Evolutionary conservation across 371 early-diverging fungal species (phyloP).

Genomic region (Phascolomyces articulosus): DNA sequence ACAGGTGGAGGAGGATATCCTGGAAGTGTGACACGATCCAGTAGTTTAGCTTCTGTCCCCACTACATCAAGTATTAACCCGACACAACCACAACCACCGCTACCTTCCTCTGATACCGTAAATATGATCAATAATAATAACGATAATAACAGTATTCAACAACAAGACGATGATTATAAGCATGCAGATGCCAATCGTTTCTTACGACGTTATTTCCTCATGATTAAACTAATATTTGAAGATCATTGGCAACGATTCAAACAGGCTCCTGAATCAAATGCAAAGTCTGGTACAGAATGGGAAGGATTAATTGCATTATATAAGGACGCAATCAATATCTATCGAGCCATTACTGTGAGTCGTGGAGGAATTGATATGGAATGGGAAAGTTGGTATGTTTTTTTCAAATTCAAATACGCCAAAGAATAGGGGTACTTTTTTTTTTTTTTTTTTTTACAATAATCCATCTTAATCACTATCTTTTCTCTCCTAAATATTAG

Average conservation of each 20-base stretch:
- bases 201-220: conserved; percentile 59
- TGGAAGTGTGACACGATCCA: conserved; percentile 34
- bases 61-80: neutral
- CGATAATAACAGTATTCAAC: too few species aligned
- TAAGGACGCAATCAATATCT: conserved; percentile 65
- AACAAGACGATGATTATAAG: conserved; percentile 20
- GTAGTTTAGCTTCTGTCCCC: conserved; percentile 37
- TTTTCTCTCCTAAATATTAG: too few species aligned
- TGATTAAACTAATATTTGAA: conserved; percentile 59
- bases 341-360: conserved; percentile 57
- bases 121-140: neutral
- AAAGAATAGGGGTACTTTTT: neutral
- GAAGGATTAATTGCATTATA: conserved; percentile 55
- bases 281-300: conserved; percentile 40
- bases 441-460: neutral
- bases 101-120: too few species aligned
- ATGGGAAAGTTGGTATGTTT: conserved; percentile 58
- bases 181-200: conserved; percentile 59
- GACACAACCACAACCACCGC: too few species aligned
- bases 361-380: conserved; percentile 68
- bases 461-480: too few species aligned
- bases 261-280: conserved; percentile 7
- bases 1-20: neutral
- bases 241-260: conserved; percentile 27
- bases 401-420: neutral